Evolutionary conservation across 176 grass and related monocot species (phyloP).

Genomic region (Aegilops tauschii): DNA sequence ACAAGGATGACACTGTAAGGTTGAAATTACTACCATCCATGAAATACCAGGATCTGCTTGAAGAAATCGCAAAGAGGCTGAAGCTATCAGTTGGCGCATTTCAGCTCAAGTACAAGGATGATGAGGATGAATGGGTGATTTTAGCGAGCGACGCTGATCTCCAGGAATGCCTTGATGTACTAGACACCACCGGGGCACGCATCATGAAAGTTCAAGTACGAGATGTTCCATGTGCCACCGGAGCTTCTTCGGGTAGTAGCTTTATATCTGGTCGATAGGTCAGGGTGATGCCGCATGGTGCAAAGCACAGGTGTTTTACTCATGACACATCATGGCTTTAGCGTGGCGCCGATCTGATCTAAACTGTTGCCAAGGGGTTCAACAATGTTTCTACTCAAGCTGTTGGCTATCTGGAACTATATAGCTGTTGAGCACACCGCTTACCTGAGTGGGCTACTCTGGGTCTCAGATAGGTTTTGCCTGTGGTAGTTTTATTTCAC

Average conservation of each 20-base stretch:
- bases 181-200: constrained; percentile 11
- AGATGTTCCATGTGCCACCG: constrained; percentile 23
- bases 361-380: neutral
- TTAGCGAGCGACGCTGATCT: constrained; percentile 46
- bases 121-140: constrained; percentile 61
- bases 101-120: constrained; percentile 63
- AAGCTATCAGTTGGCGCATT: constrained; percentile 37
- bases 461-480: neutral
- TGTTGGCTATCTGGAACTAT: too few species aligned
- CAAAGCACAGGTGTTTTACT: neutral
- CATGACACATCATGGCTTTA: neutral
- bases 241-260: constrained; percentile 28
- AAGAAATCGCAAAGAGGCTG: constrained; percentile 49
- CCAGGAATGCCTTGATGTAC: constrained; percentile 49
- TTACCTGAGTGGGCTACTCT: too few species aligned
- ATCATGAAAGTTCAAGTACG: constrained; percentile 42
- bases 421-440: too few species aligned
- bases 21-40: constrained; percentile 44
- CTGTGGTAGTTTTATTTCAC: neutral
- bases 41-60: constrained; percentile 31
- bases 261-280: neutral
- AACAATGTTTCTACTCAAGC: neutral
- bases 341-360: neutral
- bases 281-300: neutral
- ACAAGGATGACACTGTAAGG: constrained; percentile 45